These are phyloP conservation scores for Debaryomyces tyrocola DNA, from an alignment of 805 yeast species.

Conservation along the genomic window DNA sequence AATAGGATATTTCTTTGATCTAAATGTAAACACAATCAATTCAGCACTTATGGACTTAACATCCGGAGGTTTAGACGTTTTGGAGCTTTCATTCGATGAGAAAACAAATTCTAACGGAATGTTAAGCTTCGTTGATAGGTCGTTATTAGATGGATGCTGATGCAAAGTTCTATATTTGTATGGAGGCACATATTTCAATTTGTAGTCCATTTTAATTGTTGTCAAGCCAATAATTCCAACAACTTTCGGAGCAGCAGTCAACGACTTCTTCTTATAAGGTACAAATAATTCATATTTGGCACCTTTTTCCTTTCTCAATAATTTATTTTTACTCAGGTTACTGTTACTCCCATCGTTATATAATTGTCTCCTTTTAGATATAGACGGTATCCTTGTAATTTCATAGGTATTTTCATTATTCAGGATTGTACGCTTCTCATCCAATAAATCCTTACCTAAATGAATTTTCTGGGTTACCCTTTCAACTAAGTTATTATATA, in stretches of 20 bases:
- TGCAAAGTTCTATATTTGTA: constrained; percentile 16
- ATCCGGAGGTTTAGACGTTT: constrained; percentile 23
- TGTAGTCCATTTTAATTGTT: constrained; percentile 33
- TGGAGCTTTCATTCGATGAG: constrained; percentile 16
- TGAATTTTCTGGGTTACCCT: constrained; percentile 28
- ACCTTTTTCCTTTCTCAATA: constrained; percentile 18
- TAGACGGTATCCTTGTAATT: constrained; percentile 14
- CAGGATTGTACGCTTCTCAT: constrained; percentile 8
- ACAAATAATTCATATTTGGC: constrained; percentile 30
- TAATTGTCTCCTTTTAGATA: constrained; percentile 29
- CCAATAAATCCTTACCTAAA: constrained; percentile 18
- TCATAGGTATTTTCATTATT: constrained; percentile 13
- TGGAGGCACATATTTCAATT: constrained; percentile 34
- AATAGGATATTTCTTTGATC: constrained; percentile 33
- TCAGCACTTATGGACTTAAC: constrained; percentile 33
- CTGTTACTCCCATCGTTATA: constrained; percentile 25
- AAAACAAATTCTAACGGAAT: constrained; percentile 34
- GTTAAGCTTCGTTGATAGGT: constrained; percentile 14
- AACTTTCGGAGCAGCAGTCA: constrained; percentile 31
- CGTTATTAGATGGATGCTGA: constrained; percentile 2
- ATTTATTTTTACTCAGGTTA: constrained; percentile 12
- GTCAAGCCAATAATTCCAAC: constrained; percentile 34
- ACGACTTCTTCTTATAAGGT: constrained; percentile 31
- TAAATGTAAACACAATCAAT: constrained; percentile 33
- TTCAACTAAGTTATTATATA: constrained; percentile 32